Evolutionary conservation across 768 basidiomycete genomes (phyloP), one percentile per base, ranked within the genome.

Genomic region (Xerocomellus intermedius): DNA sequence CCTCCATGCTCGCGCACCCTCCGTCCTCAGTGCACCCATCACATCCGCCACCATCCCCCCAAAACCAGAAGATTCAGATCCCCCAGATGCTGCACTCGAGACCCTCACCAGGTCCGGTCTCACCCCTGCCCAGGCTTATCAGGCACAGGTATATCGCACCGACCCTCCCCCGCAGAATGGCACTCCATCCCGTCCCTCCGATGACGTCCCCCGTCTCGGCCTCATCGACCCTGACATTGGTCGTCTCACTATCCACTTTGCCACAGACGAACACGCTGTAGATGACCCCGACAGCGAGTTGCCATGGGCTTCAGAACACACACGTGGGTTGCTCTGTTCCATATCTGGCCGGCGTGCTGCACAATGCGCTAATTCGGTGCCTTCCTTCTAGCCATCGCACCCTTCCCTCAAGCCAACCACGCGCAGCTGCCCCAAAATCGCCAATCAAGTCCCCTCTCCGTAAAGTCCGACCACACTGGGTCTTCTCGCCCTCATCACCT

Each of bases 101-200:
- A 69, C 70, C 22, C 62, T 75, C 43, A 72, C 76, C 17, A 76
- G 74, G 51, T 73, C 79, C 35, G 84, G 83, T 4, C 79, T 90
- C 48, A 87, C 88, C 4, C 83, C 87, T 42, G 86, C 88, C 10
- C 90, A 92, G 68, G 85, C 87, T 35, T 91, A 91, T 73, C 91
- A 90, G 64, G 83, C 85, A 8, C 87, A 91, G 68, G 79, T 89
- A 43, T 84, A 84, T 63, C 72, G 71, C 54, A 82, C 77, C 63
- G 76, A 69, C 53, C 73, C 78, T 39, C 63, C 71, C 61, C 52
- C 62, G 53, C 72, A 52, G 57, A 71, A 75, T 46, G 72, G 71
- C 55, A 43, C 49, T 14, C 55, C 67, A 12, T 53, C 66, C 56
- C 57, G 52, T 53, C 50, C 66, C 42, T 49, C 61, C 48, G 60